Percentiles rank a stretch among this genome's conserved stretches.
These are phyloP conservation scores for Anisodus tanguticus DNA, from an alignment of 257 asterid genomes.

Conservation along the genomic window DNA sequence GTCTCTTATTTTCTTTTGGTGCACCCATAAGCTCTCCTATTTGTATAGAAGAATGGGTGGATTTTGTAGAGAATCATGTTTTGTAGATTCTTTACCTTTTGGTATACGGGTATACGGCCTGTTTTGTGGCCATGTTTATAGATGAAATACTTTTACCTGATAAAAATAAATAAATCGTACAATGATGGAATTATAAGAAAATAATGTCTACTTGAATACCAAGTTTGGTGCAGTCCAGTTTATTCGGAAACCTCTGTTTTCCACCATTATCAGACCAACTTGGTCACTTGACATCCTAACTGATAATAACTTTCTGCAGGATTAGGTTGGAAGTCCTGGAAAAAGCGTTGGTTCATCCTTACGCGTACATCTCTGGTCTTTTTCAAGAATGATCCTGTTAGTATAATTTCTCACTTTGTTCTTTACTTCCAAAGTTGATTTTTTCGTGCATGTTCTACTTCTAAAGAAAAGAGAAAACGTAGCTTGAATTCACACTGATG, in stretches of 20 bases:
- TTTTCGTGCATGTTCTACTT: background rate
- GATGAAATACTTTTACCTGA: too few species aligned
- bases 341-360: slow-evolving; percentile 94
- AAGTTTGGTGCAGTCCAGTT: background rate
- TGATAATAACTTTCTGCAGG: slow-evolving; percentile 59
- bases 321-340: slow-evolving; percentile 97
- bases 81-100: too few species aligned
- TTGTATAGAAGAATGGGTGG: too few species aligned
- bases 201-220: background rate
- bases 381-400: slow-evolving; percentile 95
- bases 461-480: slow-evolving; percentile 1
- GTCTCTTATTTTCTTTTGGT: too few species aligned
- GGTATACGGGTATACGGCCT: too few species aligned
- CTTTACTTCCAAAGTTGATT: slow-evolving; percentile 14
- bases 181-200: background rate
- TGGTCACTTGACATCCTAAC: background rate
- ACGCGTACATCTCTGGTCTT: slow-evolving; percentile 96
- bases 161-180: background rate
- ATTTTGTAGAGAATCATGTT: too few species aligned
- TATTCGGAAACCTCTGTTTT: slow-evolving; percentile 8
- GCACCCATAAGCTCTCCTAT: too few species aligned
- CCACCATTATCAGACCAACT: background rate
- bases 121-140: too few species aligned
- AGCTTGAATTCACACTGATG: background rate
- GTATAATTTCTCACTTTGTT: slow-evolving; percentile 38